Evolutionary conservation across 306 rosid genomes (phyloP), one percentile per base, ranked within the genome.

Genomic region (Prinsepia uniflora): DNA sequence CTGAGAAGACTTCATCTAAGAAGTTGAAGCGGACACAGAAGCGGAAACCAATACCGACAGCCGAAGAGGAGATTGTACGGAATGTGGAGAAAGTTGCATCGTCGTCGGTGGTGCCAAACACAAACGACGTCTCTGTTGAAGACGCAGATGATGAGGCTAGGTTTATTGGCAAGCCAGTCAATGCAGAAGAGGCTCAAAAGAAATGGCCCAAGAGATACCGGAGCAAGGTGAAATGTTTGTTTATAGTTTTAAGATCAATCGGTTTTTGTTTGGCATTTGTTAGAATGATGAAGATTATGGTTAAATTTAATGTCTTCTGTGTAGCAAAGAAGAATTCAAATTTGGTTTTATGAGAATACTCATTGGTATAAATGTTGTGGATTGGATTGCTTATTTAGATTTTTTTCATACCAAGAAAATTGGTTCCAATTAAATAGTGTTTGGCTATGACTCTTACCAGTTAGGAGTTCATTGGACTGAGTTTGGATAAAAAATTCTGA

Each of bases 141-240:
- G 72, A 53, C 0, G 68, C n/a, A 44, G 52, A 64, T 9, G 78
- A 6, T 7, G 36, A 53, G 0, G 63, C 85, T 0, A 73, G 7
- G 52, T 90, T 90, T 14, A 0, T 84, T 0, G 85, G 89, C 14
- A 72, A 82, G 7, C 81, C 77, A 0, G 34, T 87, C 68, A 63
- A 82, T 0, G 78, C 40, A 0, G 58, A 65, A 19, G 88, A 87
- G 58, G 96, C 96, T 4, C 74, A 72, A 41, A 57, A 12, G 6
- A 84, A 89, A 14, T 90, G 91, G 93, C 93, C 96, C 0, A 45
- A 75, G 1, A 81, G 91, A 7, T 90, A 90, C n/a, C 57, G 17
- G 39, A 74, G 48, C 22, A 60, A 79, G 86, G 87, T 77, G 41
- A 61, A 41, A 46, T 14, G 2, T 9, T 60, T 53, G 7, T 6